Conservation (phyloP, 1,284 basidiomycete species). For the Neolentinus lepideus region DNA sequence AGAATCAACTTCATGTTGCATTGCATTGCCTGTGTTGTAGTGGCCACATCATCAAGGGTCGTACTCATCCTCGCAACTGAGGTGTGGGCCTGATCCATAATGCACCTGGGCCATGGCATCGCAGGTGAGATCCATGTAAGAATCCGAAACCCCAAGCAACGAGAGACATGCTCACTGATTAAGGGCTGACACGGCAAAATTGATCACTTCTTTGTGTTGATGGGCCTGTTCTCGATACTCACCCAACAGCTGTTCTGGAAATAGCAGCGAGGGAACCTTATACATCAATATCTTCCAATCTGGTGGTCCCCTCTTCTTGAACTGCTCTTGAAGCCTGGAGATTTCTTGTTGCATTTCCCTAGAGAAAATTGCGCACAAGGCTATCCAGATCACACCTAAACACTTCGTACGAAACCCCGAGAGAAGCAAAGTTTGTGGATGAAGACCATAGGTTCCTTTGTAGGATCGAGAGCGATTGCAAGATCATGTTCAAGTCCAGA, state of each 20-base stretch:
- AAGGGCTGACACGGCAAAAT: background rate
- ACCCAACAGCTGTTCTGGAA: background rate
- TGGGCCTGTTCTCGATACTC: background rate
- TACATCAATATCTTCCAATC: background rate
- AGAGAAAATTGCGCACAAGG: background rate
- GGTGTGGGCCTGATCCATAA: background rate
- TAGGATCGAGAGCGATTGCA: background rate
- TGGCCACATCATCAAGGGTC: background rate
- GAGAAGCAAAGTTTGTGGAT: background rate
- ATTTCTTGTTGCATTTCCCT: background rate
- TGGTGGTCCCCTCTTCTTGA: background rate
- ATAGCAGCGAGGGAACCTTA: background rate
- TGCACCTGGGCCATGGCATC: background rate
- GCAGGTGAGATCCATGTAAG: background rate
- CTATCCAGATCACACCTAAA: background rate
- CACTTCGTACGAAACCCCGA: background rate
- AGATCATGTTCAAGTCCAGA: background rate
- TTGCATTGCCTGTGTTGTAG: background rate
- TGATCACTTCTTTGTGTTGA: background rate
- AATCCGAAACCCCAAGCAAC: background rate
- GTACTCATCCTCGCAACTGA: background rate
- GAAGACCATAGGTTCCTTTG: background rate
- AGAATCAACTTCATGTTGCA: background rate
- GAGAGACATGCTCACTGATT: background rate
- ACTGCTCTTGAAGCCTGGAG: background rate